Conservation (phyloP, 148 eudicot species). For the Camellia lanceoleosa region DNA sequence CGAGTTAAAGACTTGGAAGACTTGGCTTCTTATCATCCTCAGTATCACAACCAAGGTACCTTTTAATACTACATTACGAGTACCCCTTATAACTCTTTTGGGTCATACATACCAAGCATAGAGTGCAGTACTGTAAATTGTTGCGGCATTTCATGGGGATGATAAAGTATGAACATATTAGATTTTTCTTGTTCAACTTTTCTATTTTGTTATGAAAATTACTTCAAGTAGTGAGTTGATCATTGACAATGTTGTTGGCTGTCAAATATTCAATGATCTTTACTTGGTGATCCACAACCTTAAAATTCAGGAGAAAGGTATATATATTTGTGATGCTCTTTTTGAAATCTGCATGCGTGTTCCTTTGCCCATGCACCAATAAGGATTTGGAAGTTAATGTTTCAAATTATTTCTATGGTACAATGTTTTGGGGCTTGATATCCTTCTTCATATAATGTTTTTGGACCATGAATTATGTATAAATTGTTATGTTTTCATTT, state of each 20-base stretch:
- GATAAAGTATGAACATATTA: no score
- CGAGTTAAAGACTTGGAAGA: conserved; percentile 46
- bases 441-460: no score
- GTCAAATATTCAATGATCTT: not conserved
- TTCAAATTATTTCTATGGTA: no score
- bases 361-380: no score
- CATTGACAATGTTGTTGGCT: not conserved
- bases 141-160: not conserved
- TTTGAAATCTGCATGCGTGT: no score
- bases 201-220: not conserved
- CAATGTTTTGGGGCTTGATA: no score
- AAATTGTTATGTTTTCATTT: not conserved
- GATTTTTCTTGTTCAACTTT: not conserved
- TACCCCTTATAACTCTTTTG: not conserved
- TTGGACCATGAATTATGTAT: no score
- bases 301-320: not conserved
- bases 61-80: not conserved
- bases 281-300: not conserved
- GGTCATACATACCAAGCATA: not conserved
- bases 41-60: conserved; percentile 72
- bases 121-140: not conserved
- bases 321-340: no score
- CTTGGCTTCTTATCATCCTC: conserved; percentile 50
- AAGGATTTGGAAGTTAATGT: no score
- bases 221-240: not conserved